These are phyloP conservation scores for Emergomyces pasteurianus DNA, from an alignment of 2,329 filamentous ascomycete species.

Conservation along the genomic window DNA sequence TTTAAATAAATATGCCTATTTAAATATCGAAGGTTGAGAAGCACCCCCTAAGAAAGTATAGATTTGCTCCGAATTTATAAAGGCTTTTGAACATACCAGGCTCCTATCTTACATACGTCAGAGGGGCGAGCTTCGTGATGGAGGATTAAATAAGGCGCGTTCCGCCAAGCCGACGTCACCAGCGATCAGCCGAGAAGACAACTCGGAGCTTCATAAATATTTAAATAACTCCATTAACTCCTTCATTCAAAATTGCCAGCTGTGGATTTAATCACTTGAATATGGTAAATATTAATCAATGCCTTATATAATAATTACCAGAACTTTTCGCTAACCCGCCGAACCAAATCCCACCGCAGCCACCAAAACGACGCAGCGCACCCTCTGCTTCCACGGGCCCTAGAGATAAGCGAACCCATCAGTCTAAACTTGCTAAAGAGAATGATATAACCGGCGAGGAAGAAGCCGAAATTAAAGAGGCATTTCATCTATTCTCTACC, in stretches of 20 bases:
- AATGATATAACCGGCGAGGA: conserved; percentile 74
- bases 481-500: conserved; percentile 65
- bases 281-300: not conserved
- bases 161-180: not conserved
- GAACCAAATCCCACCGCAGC: conserved; percentile 14
- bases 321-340: not conserved
- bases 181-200: not conserved
- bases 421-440: conserved; percentile 84
- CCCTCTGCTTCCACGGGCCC: conserved; percentile 18
- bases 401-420: conserved; percentile 39
- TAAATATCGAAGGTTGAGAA: not conserved
- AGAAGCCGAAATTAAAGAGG: conserved; percentile 83
- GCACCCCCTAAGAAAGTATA: not conserved
- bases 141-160: not conserved
- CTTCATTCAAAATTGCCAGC: not conserved
- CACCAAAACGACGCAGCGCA: conserved; percentile 26
- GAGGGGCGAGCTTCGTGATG: not conserved
- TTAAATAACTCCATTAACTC: not conserved
- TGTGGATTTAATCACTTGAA: not conserved
- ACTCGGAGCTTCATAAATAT: not conserved
- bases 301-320: too few relatives aligned
- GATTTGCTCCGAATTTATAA: not conserved
- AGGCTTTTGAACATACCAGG: not conserved
- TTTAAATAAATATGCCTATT: not conserved
- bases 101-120: not conserved